Conservation (phyloP, 805 yeast genomes). For the Saccharomycopsis lassenensis region DNA sequence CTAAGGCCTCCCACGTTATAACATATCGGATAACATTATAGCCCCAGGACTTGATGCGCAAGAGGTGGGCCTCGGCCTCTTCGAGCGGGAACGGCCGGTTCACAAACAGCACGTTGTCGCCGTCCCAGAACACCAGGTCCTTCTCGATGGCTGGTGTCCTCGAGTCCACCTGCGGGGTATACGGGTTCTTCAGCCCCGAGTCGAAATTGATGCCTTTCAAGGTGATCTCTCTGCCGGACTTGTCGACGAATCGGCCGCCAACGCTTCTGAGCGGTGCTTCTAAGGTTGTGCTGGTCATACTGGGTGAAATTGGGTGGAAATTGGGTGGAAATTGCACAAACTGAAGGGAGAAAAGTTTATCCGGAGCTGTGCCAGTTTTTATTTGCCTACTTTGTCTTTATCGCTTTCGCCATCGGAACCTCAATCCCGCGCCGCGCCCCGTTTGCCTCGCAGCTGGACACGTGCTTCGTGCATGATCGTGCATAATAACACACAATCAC, state of each 20-base stretch:
- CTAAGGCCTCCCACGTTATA: constrained; percentile 87
- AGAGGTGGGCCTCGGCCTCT: constrained; percentile 61
- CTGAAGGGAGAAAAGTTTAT: no score
- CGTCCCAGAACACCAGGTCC: constrained; percentile 47
- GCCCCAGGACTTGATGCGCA: constrained; percentile 68
- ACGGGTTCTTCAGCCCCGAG: constrained; percentile 62
- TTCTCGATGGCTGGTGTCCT: constrained; percentile 23
- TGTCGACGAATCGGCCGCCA: constrained; percentile 50
- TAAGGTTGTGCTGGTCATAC: no score
- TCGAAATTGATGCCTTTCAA: constrained; percentile 79
- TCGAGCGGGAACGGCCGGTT: constrained; percentile 71
- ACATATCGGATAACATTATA: constrained; percentile 68
- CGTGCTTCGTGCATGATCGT: no score
- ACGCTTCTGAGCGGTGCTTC: no score
- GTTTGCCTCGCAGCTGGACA: no score
- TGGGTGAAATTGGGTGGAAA: no score
- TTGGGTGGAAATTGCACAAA: no score
- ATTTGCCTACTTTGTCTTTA: no score
- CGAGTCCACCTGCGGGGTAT: constrained; percentile 36
- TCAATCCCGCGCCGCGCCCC: no score
- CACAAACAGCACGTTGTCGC: constrained; percentile 69
- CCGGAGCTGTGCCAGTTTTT: no score
- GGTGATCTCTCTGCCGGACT: constrained; percentile 45
- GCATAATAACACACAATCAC: no score
- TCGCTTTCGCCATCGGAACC: no score